Base-by-base conservation (phyloP, 352 stramenopile species). In the Pilasporangium apinafurcum region DNA sequence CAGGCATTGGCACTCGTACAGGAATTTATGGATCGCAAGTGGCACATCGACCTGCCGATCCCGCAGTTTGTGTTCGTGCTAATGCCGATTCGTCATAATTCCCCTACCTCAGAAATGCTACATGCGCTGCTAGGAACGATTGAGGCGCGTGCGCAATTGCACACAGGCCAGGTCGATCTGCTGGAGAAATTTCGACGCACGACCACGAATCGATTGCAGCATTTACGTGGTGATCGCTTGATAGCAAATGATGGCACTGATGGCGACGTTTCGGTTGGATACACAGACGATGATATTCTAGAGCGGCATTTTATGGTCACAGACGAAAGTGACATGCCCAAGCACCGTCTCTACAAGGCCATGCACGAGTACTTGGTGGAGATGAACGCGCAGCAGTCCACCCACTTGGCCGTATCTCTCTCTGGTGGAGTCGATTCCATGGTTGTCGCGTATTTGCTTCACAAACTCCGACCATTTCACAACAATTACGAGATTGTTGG, bases 341-440 rank as follows among this genome's bases (percentile, higher is more conserved):
- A 75, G 42, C 56, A 90, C 37, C 56, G 53, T 8, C 56, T 95
- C 24, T 87, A 85, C 54, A 56, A 55, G 20, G 49, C 67, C 0
- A 90, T 95, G 66, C 58, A 91, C 50, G 62, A 71, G 43, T 95
- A 84, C 39, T 45, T 95, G 6, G 42, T 53, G 2, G 34, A 55
- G 25, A 79, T 85, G 68, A 53, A 64, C 29, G 67, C 65, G 12
- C 29, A 28, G 3, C 35, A 59, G 24, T 54, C 68, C 42, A 56
- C 70, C 13, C 53, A 80, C 44, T 33, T 92, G 26, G 87, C 94
- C 21, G 81, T 98, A 7, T 98, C 88, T 29, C 66, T 98, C 17
- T 98, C 90, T 5, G 94, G 94, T 35, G 92, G 92, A 42, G 96
- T 99, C 14, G 96, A 99, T 68, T 98, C 90, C 40, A 99, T 99